Evolutionary conservation across 805 yeast species (phyloP).

Genomic region (Yarrowia sp.): DNA sequence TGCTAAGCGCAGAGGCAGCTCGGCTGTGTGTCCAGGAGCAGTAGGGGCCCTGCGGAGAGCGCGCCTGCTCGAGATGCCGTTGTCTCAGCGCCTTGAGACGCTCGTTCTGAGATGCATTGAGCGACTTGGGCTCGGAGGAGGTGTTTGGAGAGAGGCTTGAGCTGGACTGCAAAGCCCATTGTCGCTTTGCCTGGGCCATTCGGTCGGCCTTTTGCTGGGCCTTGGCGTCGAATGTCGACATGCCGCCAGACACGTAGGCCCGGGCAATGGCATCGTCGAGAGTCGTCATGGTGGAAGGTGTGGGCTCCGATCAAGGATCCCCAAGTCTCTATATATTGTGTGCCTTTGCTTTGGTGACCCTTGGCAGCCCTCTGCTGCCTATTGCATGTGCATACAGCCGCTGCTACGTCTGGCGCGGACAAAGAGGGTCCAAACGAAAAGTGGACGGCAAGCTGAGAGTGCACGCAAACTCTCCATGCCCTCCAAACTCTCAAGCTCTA

Average conservation of each 20-base stretch:
- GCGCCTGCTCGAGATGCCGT: background rate
- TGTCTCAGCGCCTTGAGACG: constrained; percentile 19
- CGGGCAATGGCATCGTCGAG: constrained; percentile 16
- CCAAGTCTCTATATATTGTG: constrained; percentile 19
- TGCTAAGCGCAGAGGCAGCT: background rate
- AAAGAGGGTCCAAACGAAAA: constrained; percentile 8
- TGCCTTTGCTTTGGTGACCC: constrained; percentile 11
- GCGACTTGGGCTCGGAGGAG: background rate
- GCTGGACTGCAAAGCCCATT: background rate
- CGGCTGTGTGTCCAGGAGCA: background rate
- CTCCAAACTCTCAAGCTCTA: constrained; percentile 1
- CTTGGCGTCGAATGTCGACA: background rate
- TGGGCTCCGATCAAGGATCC: background rate
- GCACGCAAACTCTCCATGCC: no score
- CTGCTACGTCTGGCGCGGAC: background rate
- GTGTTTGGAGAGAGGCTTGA: background rate
- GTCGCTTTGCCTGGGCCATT: constrained; percentile 18
- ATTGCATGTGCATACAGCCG: constrained; percentile 23
- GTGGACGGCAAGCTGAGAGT: background rate
- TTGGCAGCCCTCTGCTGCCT: constrained; percentile 22
- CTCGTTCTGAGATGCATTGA: constrained; percentile 24
- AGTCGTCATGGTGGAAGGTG: background rate
- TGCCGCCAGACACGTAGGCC: constrained; percentile 16
- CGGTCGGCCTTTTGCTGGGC: constrained; percentile 1
- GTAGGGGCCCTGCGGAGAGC: background rate